A percentile compares a stretch with the other conserved stretches of the same genome.
These are phyloP conservation scores for Saccharomycopsis crataegensis DNA, from an alignment of 1,139 yeast species.

Conservation along the genomic window DNA sequence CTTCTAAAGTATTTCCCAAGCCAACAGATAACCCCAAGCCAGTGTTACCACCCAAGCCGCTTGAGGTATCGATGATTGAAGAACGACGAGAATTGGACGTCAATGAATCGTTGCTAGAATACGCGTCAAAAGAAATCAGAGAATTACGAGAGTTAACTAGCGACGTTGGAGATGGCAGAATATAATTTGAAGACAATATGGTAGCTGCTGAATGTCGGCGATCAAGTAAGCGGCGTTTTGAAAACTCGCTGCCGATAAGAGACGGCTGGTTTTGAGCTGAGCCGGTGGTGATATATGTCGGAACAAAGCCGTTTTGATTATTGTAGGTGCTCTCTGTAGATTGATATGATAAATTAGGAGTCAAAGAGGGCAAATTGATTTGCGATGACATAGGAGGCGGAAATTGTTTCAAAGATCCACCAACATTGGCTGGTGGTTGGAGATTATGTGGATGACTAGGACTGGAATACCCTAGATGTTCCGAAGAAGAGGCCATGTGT, in stretches of 20 bases:
- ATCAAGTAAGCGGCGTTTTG: slow-evolving; percentile 8
- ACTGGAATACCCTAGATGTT: not conserved
- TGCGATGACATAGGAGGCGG: no score
- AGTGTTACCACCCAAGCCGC: no score
- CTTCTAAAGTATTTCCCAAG: not conserved
- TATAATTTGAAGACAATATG: slow-evolving; percentile 1
- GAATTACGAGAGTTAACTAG: slow-evolving; percentile 8
- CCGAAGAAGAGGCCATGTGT: not conserved
- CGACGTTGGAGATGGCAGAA: slow-evolving; percentile 13
- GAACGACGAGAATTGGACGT: slow-evolving; percentile 14
- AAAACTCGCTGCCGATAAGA: not conserved
- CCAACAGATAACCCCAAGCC: not conserved
- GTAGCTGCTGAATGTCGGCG: slow-evolving; percentile 19
- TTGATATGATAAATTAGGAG: slow-evolving; percentile 6
- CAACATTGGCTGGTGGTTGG: slow-evolving; percentile 17
- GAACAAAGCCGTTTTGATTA: no score
- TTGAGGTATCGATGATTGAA: slow-evolving; percentile 2
- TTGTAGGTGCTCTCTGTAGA: no score
- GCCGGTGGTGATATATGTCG: not conserved
- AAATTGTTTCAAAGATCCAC: not conserved
- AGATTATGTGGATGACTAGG: slow-evolving; percentile 10
- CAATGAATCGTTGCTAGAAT: slow-evolving; percentile 8
- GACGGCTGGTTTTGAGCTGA: not conserved
- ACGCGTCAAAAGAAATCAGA: slow-evolving; percentile 15
- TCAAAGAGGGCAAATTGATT: no score